Conservation (phyloP, 2,329 filamentous ascomycete species). For the Chaetothyriales sp. region DNA sequence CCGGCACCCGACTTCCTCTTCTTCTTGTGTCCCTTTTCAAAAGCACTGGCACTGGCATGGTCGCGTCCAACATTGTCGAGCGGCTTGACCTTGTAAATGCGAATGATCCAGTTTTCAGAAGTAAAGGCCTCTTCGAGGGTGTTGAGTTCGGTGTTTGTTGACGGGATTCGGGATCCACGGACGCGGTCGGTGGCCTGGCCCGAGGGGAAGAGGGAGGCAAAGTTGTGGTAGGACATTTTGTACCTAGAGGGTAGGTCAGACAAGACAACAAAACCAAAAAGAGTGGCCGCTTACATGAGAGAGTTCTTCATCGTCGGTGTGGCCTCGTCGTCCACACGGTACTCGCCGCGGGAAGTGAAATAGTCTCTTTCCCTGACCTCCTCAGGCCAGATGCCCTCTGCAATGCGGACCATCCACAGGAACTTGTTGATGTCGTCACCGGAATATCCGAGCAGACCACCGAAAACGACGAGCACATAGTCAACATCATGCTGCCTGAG, state of each 20-base stretch:
- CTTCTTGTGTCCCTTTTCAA: constrained; percentile 41
- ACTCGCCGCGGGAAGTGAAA: constrained; percentile 88
- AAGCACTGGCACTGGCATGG: constrained; percentile 50
- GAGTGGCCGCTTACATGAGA: constrained; percentile 61
- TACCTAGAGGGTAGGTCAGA: constrained; percentile 49
- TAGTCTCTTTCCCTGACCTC: constrained; percentile 95
- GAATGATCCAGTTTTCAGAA: constrained; percentile 95
- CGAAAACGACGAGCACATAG: constrained; percentile 95
- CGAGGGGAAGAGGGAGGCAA: constrained; percentile 73
- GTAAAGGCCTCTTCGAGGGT: constrained; percentile 95
- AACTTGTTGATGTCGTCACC: constrained; percentile 99
- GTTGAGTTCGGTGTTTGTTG: constrained; percentile 69
- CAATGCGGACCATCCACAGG: constrained; percentile 98
- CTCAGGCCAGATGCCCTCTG: constrained; percentile 98
- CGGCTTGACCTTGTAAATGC: constrained; percentile 99
- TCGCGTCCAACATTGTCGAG: constrained; percentile 91
- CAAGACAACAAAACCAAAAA: background rate
- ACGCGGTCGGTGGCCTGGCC: constrained; percentile 87
- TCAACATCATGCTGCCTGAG: constrained; percentile 98
- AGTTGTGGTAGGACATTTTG: constrained; percentile 99
- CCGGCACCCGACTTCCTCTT: constrained; percentile 32
- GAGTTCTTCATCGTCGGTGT: constrained; percentile 98
- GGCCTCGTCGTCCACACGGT: constrained; percentile 82
- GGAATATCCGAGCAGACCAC: constrained; percentile 88
- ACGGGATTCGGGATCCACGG: constrained; percentile 65